These are phyloP conservation scores for Diospyros lotus DNA, from an alignment of 148 eudicot genomes.

Conservation along the genomic window DNA sequence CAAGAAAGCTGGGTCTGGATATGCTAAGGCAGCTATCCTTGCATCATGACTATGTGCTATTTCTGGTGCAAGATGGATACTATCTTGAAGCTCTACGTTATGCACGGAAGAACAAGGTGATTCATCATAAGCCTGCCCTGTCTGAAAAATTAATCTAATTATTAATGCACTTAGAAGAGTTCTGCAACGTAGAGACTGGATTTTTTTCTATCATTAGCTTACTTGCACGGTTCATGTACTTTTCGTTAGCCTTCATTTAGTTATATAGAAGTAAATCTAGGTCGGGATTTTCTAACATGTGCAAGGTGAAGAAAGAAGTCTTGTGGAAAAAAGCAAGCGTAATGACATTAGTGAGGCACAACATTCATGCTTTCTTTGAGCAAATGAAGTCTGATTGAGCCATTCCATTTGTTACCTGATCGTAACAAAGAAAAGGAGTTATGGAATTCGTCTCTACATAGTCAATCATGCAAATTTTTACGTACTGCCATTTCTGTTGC, in stretches of 20 bases:
- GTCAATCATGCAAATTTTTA: not conserved
- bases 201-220: not conserved
- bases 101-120: slow-evolving; percentile 87
- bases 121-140: not conserved
- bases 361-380: not conserved
- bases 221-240: not conserved
- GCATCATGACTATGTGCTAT: slow-evolving; percentile 78
- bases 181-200: not conserved
- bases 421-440: not conserved
- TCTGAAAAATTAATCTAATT: not conserved
- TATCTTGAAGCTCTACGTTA: slow-evolving; percentile 88
- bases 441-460: not conserved
- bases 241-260: not conserved
- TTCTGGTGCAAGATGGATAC: slow-evolving; percentile 80
- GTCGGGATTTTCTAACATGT: not conserved
- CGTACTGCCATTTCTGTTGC: not conserved
- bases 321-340: not conserved
- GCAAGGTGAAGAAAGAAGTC: not conserved
- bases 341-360: not conserved
- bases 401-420: not conserved
- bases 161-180: not conserved
- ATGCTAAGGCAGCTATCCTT: slow-evolving; percentile 78
- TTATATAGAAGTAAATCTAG: not conserved
- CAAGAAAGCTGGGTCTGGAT: slow-evolving; percentile 80
- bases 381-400: not conserved